Base-by-base conservation (phyloP, 805 yeast genomes). In the Jamesozyma lodderae region DNA sequence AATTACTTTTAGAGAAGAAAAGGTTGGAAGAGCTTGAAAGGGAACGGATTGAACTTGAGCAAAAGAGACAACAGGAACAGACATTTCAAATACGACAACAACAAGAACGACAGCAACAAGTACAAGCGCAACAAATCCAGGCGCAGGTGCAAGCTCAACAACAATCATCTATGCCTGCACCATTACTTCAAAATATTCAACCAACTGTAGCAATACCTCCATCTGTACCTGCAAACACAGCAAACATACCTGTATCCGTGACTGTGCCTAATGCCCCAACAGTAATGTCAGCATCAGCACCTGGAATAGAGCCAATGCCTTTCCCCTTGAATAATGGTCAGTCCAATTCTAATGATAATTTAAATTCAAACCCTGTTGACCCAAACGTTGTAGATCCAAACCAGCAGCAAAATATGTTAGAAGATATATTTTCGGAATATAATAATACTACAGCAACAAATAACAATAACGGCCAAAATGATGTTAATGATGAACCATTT, bases 381-480 rank as follows among this genome's bases (percentile, higher is more conserved):
- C 28, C 28, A 25, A 25, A 13, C 5, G 28, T 25, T 8, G 25
- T 23, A 14, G 36, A 33, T 17, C 35, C 32, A 18, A 20, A 43
- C 5, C 41, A 40, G 31, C 34, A 36, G 15, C 46, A 31, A 31
- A 30, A 43, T 28, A 27, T 45, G 13, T 41, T 49, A 32, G 59
- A 51, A 26, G 48, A 47, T 28, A 45, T 53, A 40, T 54, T 56
- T 41, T 55, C 53, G 14, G 60, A 51, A 21, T 53, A 52, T 38
- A 59, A 45, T 23, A 17, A 13, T 6, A 16, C 16, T 17, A 29
- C 3, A 11, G n/a, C 26, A 4, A 24, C 10, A 11, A 24, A 10
- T 24, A 24, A 24, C 26, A 10, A 29, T 18, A 17, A 17, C 18
- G 18, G 18, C 21, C n/a, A 29, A 8, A 9, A 10, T 29, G 18